Conservation (phyloP, 2,329 filamentous ascomycete genomes). For the Arthrinium puccinioides region DNA sequence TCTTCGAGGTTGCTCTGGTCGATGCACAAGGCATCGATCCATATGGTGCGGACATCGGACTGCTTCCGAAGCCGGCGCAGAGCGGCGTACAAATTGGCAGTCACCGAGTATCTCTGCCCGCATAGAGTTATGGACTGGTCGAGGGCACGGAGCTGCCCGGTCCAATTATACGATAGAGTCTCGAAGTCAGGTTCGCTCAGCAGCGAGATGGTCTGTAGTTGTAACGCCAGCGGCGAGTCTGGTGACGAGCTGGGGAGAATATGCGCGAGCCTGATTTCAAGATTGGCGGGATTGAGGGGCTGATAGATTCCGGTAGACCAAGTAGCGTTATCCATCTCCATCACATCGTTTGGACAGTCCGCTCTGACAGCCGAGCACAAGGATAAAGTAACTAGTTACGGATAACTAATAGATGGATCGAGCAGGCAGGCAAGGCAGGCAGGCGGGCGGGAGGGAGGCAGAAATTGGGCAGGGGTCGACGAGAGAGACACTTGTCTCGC, state of each 20-base stretch:
- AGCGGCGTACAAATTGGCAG: background rate
- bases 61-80: background rate
- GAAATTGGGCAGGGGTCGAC: too few species aligned
- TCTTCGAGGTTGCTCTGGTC: slow-evolving; percentile 6
- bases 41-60: background rate
- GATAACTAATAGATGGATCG: too few species aligned
- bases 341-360: too few species aligned
- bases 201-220: background rate
- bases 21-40: slow-evolving; percentile 10
- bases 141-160: background rate
- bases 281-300: background rate
- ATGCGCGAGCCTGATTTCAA: background rate
- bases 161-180: background rate
- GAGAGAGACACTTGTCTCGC: too few species aligned
- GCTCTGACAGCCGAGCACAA: too few species aligned
- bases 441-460: too few species aligned
- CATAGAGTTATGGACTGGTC: background rate
- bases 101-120: background rate
- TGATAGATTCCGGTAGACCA: background rate
- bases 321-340: too few species aligned
- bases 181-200: background rate
- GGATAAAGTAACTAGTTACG: too few species aligned
- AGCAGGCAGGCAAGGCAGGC: too few species aligned
- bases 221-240: background rate
- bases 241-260: background rate